Evolutionary conservation across 2,329 filamentous ascomycete species (phyloP).

Genomic region (Penicillium sp.): DNA sequence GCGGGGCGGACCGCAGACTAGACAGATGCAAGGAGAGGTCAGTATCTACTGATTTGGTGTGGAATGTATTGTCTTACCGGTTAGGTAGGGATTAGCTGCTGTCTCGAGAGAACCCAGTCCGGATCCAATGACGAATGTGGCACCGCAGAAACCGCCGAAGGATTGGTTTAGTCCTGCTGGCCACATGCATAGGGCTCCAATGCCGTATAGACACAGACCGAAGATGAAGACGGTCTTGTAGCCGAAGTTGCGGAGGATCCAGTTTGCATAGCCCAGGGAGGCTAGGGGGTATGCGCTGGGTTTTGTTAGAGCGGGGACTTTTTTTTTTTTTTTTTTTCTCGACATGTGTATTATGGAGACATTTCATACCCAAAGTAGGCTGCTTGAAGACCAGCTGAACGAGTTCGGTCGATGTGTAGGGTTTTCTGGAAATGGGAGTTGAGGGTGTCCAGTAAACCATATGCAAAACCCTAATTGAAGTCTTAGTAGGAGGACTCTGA

Average conservation of each 20-base stretch:
- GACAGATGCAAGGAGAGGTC: conserved; percentile 9
- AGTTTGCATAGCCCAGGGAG: conserved; percentile 53
- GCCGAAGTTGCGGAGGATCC: conserved; percentile 68
- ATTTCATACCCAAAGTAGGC: conserved; percentile 59
- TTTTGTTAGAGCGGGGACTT: background rate
- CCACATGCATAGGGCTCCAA: conserved; percentile 80
- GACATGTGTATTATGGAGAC: background rate
- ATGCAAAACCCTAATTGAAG: conserved; percentile 43
- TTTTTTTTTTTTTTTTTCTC: background rate
- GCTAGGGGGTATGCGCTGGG: conserved; percentile 53
- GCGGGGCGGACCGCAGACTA: conserved; percentile 69
- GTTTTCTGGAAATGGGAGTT: conserved; percentile 59
- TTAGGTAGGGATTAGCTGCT: conserved; percentile 72
- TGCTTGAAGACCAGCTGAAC: conserved; percentile 62
- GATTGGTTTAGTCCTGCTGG: conserved; percentile 70
- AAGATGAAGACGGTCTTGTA: conserved; percentile 79
- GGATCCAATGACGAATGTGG: conserved; percentile 69
- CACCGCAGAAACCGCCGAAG: conserved; percentile 71
- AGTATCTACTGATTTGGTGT: background rate
- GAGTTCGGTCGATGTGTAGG: conserved; percentile 53
- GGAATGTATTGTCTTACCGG: conserved; percentile 38
- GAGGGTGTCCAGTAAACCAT: conserved; percentile 50
- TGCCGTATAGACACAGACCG: conserved; percentile 66
- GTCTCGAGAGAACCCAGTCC: conserved; percentile 73
- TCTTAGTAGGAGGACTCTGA: background rate